Evolutionary conservation across 768 basidiomycete genomes (phyloP).

Genomic region (Rhizopogon vinicolor): DNA sequence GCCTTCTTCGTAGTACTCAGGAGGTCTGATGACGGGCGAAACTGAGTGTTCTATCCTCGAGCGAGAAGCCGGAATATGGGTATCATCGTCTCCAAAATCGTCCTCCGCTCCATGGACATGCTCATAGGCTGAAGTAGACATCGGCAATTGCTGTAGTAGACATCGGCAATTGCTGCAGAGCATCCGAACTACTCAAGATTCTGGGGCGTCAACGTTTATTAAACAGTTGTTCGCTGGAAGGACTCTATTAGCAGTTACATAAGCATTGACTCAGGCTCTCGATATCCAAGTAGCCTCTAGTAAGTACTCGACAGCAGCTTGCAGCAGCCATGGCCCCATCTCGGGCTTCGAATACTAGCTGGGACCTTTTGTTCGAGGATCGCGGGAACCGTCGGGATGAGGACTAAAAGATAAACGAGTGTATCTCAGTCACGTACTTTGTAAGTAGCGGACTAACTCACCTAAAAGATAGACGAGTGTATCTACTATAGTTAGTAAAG

Average conservation of each 20-base stretch:
- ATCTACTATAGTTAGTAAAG: no score
- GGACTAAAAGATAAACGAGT: no score
- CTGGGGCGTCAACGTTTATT: no score
- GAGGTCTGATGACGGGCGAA: conserved; percentile 19
- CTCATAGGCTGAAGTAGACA: conserved; percentile 26
- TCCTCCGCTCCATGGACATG: conserved; percentile 25
- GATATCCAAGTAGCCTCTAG: no score
- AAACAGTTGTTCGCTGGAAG: no score
- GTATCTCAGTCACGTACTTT: no score
- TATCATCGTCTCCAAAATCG: conserved; percentile 8
- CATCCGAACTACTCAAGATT: no score
- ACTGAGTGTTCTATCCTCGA: conserved; percentile 6
- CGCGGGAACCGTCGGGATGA: no score
- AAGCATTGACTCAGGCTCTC: neutral
- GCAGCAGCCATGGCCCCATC: conserved; percentile 20
- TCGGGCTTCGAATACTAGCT: conserved; percentile 45
- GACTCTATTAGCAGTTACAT: neutral
- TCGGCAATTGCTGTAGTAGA: conserved; percentile 8
- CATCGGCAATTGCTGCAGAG: conserved; percentile 13
- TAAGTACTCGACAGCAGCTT: no score
- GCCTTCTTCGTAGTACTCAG: conserved; percentile 68
- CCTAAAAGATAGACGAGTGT: no score
- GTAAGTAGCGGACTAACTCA: no score
- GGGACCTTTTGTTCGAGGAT: conserved; percentile 47
- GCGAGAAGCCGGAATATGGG: neutral